Evolutionary conservation across 306 rosid species (phyloP), one percentile per base, ranked within the genome.

Genomic region (Prunus salicina): DNA sequence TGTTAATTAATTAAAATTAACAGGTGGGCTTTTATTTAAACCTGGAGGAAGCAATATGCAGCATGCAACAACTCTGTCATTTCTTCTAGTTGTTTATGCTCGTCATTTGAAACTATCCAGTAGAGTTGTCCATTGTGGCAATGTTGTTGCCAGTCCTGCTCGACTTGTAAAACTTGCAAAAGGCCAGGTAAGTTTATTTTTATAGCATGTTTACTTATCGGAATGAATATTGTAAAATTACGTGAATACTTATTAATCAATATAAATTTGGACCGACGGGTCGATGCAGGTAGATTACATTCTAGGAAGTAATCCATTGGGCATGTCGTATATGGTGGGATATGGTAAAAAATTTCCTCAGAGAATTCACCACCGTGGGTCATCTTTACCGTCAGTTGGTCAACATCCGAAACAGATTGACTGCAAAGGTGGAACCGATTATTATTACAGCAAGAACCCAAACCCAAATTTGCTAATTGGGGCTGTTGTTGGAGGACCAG

Each of bases 291-390:
- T 82, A 67, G 96, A 90, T 78, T 90, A 90, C 81, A 83, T 86
- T 64, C 71, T 90, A 13, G 89, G 92, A 58, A 81, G 76, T 56
- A 88, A 90, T 71, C 96, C 96, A 47, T 7, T 79, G 79, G 70
- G 67, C 1, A 88, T 88, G 91, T 88, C 96, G 24, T 90, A 90
- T 79, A 90, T 86, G 96, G 89, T 86, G 45, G 96, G 96, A 64
- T 86, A 79, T 32, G 86, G 92, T n/a, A 18, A 27, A 50, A 86
- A 84, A 34, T 86, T 65, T 76, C 92, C 91, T 3, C 64, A 60
- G 41, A 83, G 72, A 69, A 88, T 90, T 69, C 92, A 90, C 72
- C 91, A 90, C 68, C 90, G 87, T 9, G 88, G 83, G 0, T 85
- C 96, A 0, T 77, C 89, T 5, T 46, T 88, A 55, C 91, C 92